Percentiles rank a stretch among this genome's conserved stretches.
Conservation (phyloP, 2,329 filamentous ascomycete species). For the Pseudocercospora fijiensis region DNA sequence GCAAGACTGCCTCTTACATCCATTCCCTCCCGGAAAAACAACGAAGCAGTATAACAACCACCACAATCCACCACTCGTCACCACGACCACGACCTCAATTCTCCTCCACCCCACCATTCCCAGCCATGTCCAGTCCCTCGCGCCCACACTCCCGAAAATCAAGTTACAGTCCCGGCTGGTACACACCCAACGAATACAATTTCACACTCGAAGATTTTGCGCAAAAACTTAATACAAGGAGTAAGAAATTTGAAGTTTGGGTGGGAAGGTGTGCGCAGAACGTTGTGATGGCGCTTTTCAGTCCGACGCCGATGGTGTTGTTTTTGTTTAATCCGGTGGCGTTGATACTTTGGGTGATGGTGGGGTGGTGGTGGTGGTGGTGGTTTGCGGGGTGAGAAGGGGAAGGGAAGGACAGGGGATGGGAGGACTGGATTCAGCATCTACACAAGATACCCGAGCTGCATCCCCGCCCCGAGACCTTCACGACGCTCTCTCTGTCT, state of each 20-base stretch:
- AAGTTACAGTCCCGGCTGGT: constrained; percentile 32
- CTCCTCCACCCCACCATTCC: background rate
- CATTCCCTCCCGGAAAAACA: constrained; percentile 23
- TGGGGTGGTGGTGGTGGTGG: constrained; percentile 27
- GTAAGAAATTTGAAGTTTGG: constrained; percentile 32
- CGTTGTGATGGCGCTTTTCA: constrained; percentile 36
- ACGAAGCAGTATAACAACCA: constrained; percentile 16
- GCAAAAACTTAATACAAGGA: constrained; percentile 27
- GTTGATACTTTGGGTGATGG: constrained; percentile 29
- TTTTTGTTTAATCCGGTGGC: constrained; percentile 36
- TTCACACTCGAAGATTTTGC: constrained; percentile 36
- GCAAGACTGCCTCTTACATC: constrained; percentile 28
- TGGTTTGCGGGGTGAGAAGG: background rate
- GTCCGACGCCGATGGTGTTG: constrained; percentile 34
- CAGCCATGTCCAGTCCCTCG: constrained; percentile 6
- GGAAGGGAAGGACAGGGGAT: background rate
- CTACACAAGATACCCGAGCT: background rate
- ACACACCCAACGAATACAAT: constrained; percentile 28
- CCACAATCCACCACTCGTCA: background rate
- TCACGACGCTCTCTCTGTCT: background rate
- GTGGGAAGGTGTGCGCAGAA: constrained; percentile 33
- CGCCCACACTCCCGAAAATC: constrained; percentile 12
- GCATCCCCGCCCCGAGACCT: background rate
- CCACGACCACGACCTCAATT: background rate
- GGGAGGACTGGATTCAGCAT: background rate